phyloP scores from a whole-genome alignment of 495 filamentous ascomycete genomes.

The Hypoxylon cercidicola region DNA sequence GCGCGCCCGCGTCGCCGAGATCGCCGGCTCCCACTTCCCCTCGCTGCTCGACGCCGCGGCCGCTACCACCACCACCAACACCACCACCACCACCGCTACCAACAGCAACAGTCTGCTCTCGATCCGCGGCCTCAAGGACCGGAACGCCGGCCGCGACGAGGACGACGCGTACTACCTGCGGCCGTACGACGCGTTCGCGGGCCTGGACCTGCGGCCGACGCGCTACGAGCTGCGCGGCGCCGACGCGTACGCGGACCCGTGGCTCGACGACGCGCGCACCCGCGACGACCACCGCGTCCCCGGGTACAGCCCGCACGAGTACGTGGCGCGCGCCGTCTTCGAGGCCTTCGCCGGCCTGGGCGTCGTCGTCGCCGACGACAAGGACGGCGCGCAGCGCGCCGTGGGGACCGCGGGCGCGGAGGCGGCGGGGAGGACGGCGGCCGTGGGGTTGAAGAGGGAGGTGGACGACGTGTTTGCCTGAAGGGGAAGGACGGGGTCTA shows the following conservation, averaged over 20 bases:
- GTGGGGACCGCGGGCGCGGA: constrained; percentile 49
- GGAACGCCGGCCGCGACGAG: constrained; percentile 42
- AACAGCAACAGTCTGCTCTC: constrained; percentile 54
- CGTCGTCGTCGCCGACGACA: constrained; percentile 82
- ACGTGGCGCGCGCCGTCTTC: constrained; percentile 78
- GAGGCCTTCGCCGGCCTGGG: constrained; percentile 92
- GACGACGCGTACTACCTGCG: constrained; percentile 53
- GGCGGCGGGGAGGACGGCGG: constrained; percentile 40
- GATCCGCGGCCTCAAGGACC: constrained; percentile 82
- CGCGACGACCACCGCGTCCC: constrained; percentile 74
- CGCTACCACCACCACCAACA: constrained; percentile 43
- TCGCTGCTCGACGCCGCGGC: constrained; percentile 36
- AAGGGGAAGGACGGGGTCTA: not conserved
- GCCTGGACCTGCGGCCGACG: constrained; percentile 71
- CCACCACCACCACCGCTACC: constrained; percentile 31
- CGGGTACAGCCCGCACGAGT: constrained; percentile 84
- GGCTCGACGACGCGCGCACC: constrained; percentile 70
- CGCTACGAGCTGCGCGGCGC: constrained; percentile 70
- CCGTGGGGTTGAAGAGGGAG: constrained; percentile 48
- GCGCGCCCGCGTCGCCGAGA: constrained; percentile 55
- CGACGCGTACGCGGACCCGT: constrained; percentile 68
- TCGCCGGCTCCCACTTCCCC: constrained; percentile 31
- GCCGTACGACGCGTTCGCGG: constrained; percentile 90
- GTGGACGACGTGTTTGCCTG: constrained; percentile 55
- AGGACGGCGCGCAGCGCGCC: constrained; percentile 51